phyloP scores from a whole-genome alignment of 148 eudicot genomes.

The Chenopodium quinoa region DNA sequence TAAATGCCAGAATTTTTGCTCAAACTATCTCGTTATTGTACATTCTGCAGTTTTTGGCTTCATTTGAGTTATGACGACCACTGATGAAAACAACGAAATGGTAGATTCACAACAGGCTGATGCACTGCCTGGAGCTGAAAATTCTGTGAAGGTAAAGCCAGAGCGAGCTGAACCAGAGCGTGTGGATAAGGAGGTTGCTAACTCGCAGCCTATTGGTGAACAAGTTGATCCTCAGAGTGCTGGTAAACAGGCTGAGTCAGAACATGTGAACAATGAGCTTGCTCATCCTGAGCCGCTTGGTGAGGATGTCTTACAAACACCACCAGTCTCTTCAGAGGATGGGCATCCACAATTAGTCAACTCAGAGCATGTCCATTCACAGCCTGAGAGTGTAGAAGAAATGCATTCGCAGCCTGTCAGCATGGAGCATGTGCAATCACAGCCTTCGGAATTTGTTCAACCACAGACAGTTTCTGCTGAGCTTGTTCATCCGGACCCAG shows the following conservation, averaged over 20 bases:
- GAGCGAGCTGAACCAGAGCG: conserved; percentile 10
- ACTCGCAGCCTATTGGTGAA: not conserved
- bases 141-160: conserved; percentile 18
- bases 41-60: conserved; percentile 18
- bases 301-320: conserved; percentile 26
- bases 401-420: conserved; percentile 21
- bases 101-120: conserved; percentile 16
- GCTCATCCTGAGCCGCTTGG: conserved; percentile 31
- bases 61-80: conserved; percentile 27
- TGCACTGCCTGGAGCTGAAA: not conserved
- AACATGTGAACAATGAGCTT: conserved; percentile 15
- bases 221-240: conserved; percentile 9
- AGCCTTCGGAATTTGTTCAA: conserved; percentile 16
- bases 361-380: conserved; percentile 15
- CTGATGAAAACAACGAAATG: conserved; percentile 27
- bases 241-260: conserved; percentile 1
- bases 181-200: not conserved
- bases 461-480: conserved; percentile 20
- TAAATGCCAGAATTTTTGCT: not conserved
- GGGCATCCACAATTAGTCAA: conserved; percentile 14
- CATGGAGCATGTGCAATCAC: conserved; percentile 19
- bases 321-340: conserved; percentile 21
- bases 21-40: not conserved
- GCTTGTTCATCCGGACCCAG: conserved; percentile 9
- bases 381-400: conserved; percentile 20